Conservation (phyloP, 345 rosid genomes). For the Ceriops zippeliana region DNA sequence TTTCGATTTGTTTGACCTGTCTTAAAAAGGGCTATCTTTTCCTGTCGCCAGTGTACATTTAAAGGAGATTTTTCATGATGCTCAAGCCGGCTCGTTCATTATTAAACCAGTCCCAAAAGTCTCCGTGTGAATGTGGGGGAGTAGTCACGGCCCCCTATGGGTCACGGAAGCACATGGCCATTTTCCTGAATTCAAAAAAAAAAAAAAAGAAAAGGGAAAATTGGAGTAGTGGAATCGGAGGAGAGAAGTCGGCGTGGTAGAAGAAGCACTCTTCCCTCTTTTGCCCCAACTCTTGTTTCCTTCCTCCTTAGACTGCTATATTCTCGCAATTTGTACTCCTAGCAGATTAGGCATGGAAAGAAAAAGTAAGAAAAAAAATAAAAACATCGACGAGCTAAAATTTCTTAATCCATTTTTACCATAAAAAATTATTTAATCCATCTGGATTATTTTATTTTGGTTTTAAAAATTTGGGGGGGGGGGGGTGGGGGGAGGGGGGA, state of each 20-base stretch:
- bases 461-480: too few species aligned
- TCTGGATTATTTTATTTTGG: too few species aligned
- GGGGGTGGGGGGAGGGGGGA: too few species aligned
- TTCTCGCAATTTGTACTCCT: background rate
- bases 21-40: constrained; percentile 11
- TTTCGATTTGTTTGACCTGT: constrained; percentile 29
- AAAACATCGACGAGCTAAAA: too few species aligned
- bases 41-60: constrained; percentile 16
- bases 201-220: background rate
- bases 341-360: too few species aligned
- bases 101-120: background rate
- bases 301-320: background rate
- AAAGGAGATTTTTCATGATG: constrained; percentile 15
- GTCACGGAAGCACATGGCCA: background rate
- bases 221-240: background rate
- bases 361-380: too few species aligned
- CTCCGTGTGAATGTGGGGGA: background rate
- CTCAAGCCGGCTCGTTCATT: constrained; percentile 11
- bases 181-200: background rate
- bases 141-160: constrained; percentile 6
- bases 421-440: too few species aligned
- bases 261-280: constrained; percentile 25
- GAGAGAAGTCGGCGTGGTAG: constrained; percentile 22
- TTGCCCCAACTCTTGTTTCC: background rate
- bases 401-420: too few species aligned